Evolutionary conservation across 495 filamentous ascomycete genomes (phyloP), one percentile per base, ranked within the genome.

Genomic region (Neurospora tetrasperma): DNA sequence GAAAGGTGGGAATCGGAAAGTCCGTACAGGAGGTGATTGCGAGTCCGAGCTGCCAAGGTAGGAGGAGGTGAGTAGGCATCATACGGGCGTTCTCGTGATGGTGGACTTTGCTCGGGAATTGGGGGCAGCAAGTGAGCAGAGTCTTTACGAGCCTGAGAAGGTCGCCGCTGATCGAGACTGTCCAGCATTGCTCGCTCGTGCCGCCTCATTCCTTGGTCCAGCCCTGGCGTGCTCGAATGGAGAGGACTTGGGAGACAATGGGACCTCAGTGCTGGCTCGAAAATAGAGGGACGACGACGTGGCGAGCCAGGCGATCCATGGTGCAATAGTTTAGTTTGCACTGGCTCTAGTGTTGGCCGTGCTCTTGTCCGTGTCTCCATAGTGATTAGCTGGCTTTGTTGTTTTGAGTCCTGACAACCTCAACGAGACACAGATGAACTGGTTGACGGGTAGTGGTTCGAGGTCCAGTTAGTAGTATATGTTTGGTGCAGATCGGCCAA

Each of bases 131-230:
- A 77, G 27, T 71, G 76, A 31, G 44, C 40, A 2, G 71, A 42
- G 41, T 42, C 72, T n/a, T 54, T 74, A 7, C 43, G 46, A 40
- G 48, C 74, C 20, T 66, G 76, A 23, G 74, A 69, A 12, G 42
- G 72, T 12, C 73, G 76, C n/a, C 77, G 79, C 43, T 77, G 80
- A 31, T 82, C 83, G 6, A 84, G 72, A 43, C 80, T 80, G 43
- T 83, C 79, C 18, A 84, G 73, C 74, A 84, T 73, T n/a, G 81
- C 81, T 54, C 77, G 75, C 72, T 83, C 82, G 54, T 82, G 83
- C 62, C 75, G 79, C 54, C 79, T 78, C 80, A 82, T 82, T 2
- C 75, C 71, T 4, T 75, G 73, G 73, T 84, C 83, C 42, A 80
- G 81, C 23, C 71, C 76, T 6, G 77, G 76, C 12, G 79, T 76